Base-by-base conservation (phyloP, 495 filamentous ascomycete genomes). In the Penicillium crystallinum region DNA sequence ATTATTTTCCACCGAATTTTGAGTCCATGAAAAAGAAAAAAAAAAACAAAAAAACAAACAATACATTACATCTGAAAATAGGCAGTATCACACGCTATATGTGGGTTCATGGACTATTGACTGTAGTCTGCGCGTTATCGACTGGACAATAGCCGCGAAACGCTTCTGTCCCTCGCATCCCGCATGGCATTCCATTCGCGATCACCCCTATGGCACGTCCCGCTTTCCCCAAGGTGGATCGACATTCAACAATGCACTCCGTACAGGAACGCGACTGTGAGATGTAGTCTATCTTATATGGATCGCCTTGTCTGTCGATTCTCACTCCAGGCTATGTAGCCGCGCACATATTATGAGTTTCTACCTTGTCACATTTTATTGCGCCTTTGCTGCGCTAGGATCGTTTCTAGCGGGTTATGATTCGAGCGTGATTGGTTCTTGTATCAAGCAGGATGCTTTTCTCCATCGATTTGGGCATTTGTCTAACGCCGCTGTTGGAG, bases 401-500 rank as follows among this genome's bases (percentile, higher is more conserved):
- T 81, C 78, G 11, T 76, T 83, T 45, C 66, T 81, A n/a, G 82
- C 70, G 57, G 81, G 80, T 25, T 81, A 73, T 54, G 69, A 73
- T 47, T 58, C 64, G 0, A 79, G 80, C 49, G 76, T 83, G 56
- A 80, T 64, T 74, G 81, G 59, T 64, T 80, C 53, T 58, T 78
- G 55, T 70, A 67, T 81, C 19, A 72, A 67, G 14, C 66, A 77
- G 36, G 55, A 62, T 39, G 65, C 69, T 0, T 80, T 80, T 48
- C 33, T 71, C 27, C 48, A 41, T 6, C 69, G 68, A 51, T 80
- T 79, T 21, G 62, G 64, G 0, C 43, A 25, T 27, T 41, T 73
- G 1, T 74, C 71, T 10, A 62, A 77, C 58, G 66, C 77, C 2
- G 59, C 66, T 2, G 72, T 68, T 2, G 73, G 75, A 4, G 78